Base-by-base conservation (phyloP, 208 protist genomes). In the Porcisia hertigi region DNA sequence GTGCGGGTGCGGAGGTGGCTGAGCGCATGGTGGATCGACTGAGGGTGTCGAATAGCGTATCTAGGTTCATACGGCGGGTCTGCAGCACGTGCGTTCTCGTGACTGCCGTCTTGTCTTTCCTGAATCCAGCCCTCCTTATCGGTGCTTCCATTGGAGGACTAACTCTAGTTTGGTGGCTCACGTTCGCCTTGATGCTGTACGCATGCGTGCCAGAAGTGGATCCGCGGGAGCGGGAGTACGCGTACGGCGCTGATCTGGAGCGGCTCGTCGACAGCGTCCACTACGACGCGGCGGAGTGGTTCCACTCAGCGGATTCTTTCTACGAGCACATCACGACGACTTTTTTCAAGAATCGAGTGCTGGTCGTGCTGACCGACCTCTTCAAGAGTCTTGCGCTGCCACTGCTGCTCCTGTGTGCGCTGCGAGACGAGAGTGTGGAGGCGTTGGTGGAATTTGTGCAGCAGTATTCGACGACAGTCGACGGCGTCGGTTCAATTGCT, bases 151-250 rank as follows among this genome's bases (percentile, higher is more conserved):
- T 96, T 74, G 65, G 76, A 3, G 87, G 88, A 43, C 69, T 93
- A 12, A 82, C 86, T 11, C 77, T 95, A 47, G 78, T 96, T 53
- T 92, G 88, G 88, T 96, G 90, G 90, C 86, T 96, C 47, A 89
- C 88, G 45, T 53, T 88, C 7, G 64, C 89, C 12, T 59, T 96
- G 20, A 75, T 92, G 58, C 66, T 89, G 12, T 91, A 90, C 80
- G 81, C 87, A 45, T 76, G 82, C 36, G 88, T 79, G 36, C 70
- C 76, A 18, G 88, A 89, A 47, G 74, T 75, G 36, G 77, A 85
- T 60, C 78, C 86, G 30, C 82, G 87, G n/a, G 79, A 88, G 63
- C 77, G 89, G 18, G 90, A 95, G 84, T 94, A 96, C 80, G 86
- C 81, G 39, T 94, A 95, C 76, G 53, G 34, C 9, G 36, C 59